Evolutionary conservation across 2,329 filamentous ascomycete species (phyloP).

Genomic region (Chaetomiaceae sp.): DNA sequence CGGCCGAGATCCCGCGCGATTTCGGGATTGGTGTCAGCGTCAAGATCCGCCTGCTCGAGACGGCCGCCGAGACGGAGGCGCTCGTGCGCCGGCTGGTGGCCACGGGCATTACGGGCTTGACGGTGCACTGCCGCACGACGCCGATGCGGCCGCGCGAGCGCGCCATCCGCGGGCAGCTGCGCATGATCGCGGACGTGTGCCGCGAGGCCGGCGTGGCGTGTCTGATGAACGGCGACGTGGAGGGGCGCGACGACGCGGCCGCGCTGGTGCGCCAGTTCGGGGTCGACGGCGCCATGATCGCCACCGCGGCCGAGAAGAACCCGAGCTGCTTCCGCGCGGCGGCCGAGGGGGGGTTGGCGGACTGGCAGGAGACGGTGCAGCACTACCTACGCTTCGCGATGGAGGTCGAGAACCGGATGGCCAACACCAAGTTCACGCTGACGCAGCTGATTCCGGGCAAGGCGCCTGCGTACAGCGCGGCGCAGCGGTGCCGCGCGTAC

Average conservation of each 20-base stretch:
- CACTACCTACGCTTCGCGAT: conserved; percentile 69
- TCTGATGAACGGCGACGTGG: conserved; percentile 92
- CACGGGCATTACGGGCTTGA: conserved; percentile 88
- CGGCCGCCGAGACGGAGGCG: conserved; percentile 64
- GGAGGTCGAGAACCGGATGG: conserved; percentile 76
- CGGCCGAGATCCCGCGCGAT: conserved; percentile 67
- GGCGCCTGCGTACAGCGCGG: conserved; percentile 51
- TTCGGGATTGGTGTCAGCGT: conserved; percentile 92
- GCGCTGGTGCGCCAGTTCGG: conserved; percentile 68
- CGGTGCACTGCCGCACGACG: conserved; percentile 91
- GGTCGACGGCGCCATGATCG: conserved; percentile 97
- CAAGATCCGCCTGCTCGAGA: conserved; percentile 86
- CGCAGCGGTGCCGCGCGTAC: conserved; percentile 66
- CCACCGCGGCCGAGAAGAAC: conserved; percentile 85
- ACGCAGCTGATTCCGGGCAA: conserved; percentile 82
- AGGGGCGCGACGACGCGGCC: conserved; percentile 63
- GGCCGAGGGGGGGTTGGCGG: conserved; percentile 61
- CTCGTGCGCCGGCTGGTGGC: conserved; percentile 72
- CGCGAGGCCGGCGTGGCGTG: conserved; percentile 82
- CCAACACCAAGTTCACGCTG: conserved; percentile 90
- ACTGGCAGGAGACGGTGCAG: conserved; percentile 72
- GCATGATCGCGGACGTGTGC: conserved; percentile 77
- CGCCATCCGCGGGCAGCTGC: conserved; percentile 78
- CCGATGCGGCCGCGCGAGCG: conserved; percentile 89
- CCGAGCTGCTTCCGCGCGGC: conserved; percentile 73